Evolutionary conservation across 495 filamentous ascomycete species (phyloP), one percentile per base, ranked within the genome.

Genomic region (Penicillium parvum): DNA sequence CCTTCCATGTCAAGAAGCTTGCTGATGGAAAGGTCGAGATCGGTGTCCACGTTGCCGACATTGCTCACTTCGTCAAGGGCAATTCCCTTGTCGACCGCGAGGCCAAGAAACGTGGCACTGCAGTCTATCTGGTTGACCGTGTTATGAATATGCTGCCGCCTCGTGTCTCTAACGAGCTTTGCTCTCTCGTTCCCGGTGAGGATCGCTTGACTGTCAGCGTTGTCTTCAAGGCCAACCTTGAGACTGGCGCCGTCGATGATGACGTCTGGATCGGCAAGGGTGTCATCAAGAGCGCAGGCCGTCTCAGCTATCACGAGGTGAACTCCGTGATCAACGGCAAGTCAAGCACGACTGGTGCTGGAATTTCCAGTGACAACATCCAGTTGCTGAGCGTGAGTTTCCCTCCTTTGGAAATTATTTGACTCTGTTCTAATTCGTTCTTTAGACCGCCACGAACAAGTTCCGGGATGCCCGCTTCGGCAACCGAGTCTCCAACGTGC

Each of bases 81-180:
- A 95, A 94, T 72, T 96, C 92, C 15, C 77, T 98, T 36, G 91
- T 96, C 22, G 92, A 98, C 58, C 85, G 92, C 30, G 92, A 98
- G 69, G 92, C 92, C 1, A 95, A 94, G 79, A 98, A 98, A 74
- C 85, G 92, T 21, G 94, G 91, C 43, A 97, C 92, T 37, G 90
- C 87, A 25, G 92, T 98, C 11, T 90, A 97, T 52, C 71, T 98
- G 37, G 84, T 95, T 64, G 90, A 95, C 66, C 80, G 89, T 17
- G 79, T 86, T 40, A 95, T 95, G 58, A 88, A 90, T 50, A 78
- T 98, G 78, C 78, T 98, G 32, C 92, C 92, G 11, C 73, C 85
- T 0, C 87, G 83, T 60, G 73, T 98, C 40, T 84, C 89, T 7
- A 77, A 79, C 27, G 91, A 96, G 37, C 72, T 97, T 37, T 92